Evolutionary conservation across 2,329 filamentous ascomycete species (phyloP), one percentile per base, ranked within the genome.

Genomic region (Fusarium gaditjirri): DNA sequence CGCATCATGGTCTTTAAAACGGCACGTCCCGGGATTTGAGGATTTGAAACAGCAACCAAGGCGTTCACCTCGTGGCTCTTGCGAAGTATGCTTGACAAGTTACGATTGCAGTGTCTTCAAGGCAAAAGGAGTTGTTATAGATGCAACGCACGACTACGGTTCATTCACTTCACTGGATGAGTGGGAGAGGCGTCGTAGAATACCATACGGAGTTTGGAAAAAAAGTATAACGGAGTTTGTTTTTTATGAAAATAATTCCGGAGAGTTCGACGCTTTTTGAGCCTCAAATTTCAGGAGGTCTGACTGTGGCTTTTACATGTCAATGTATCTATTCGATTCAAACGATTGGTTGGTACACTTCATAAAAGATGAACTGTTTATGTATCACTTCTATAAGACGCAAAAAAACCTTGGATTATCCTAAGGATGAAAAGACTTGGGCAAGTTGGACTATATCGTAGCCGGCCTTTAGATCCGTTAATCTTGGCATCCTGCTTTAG

Each of bases 181-280:
- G 33, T 38, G 47, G 46, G 33, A 21, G 33, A 52, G 17, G 21
- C 49, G 23, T 19, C 35, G 31, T 21, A 3, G 4, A 11, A 14
- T 6, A 25, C 0, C 1, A 4, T 11, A 1, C 11, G n/a, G 23
- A 14, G 2, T 3, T 35, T 3, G 29, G 29, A 0, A 0, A 13
- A 13, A 11, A 33, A 49, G 11, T n/a, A 23, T 2, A 5, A 2
- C 1, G 11, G 46, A 50, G 17, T 21, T 27, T 21, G 1, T 2
- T 52, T 36, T 52, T 2, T 0, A 1, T 12, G 49, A 52, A n/a
- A 27, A 16, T 33, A 17, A 1, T 21, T 3, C 19, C 12, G 23
- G 49, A 11, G 49, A 36, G 19, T 36, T 52, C 36, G 33, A 36
- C 38, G 12, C 11, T 39, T 2, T 11, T 17, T 36, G 17, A 36